phyloP scores from a whole-genome alignment of 352 stramenopile species.

The Globisporangium spiculum region DNA sequence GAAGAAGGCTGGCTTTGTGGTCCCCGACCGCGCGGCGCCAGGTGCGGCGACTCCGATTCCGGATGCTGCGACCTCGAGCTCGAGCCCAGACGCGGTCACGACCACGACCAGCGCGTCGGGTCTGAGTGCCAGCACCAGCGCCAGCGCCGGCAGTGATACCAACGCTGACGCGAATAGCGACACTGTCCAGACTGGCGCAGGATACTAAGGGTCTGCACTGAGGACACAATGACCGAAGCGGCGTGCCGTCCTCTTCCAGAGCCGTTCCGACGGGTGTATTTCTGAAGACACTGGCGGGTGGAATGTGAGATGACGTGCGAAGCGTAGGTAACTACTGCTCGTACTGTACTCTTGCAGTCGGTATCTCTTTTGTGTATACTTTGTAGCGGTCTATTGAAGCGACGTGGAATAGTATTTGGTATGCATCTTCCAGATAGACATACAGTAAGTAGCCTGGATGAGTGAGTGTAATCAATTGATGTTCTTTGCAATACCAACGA shows the following conservation, averaged over 20 bases:
- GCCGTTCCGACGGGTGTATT: no score
- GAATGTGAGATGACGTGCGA: no score
- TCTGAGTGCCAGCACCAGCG: neutral
- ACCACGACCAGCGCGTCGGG: neutral
- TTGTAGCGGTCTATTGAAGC: neutral
- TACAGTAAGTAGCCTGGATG: neutral
- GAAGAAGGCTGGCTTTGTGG: slow-evolving; percentile 8
- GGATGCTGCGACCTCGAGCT: neutral
- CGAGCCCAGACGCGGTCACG: neutral
- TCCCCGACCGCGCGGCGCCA: neutral
- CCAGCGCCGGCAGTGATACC: neutral
- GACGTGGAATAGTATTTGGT: neutral
- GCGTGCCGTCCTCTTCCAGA: no score
- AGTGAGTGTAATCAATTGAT: neutral
- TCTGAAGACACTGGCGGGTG: no score
- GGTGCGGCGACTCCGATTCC: neutral
- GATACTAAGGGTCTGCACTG: neutral
- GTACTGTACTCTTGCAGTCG: neutral
- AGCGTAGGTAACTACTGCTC: no score
- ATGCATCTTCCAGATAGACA: neutral
- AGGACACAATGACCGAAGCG: neutral
- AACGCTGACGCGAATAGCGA: neutral
- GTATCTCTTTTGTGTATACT: neutral
- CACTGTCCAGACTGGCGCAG: neutral
- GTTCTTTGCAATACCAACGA: neutral